Evolutionary conservation across 2,329 filamentous ascomycete genomes (phyloP).

Genomic region (Epichloe glyceriae): DNA sequence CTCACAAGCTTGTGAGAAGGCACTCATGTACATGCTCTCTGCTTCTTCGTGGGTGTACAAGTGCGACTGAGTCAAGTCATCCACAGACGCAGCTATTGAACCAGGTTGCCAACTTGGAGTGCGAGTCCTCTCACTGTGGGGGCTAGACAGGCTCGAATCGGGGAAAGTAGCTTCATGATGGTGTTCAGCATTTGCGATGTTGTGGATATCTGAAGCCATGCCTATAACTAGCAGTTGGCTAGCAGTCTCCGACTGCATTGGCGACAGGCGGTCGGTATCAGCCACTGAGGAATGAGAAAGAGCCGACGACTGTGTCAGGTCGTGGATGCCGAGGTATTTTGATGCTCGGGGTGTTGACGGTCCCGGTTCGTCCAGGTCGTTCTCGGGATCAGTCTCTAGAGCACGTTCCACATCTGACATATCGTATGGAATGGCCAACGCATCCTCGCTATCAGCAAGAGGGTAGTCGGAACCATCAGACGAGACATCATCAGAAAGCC

Average conservation of each 20-base stretch:
- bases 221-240: slow-evolving; percentile 1
- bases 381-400: slow-evolving; percentile 23
- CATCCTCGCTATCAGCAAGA: slow-evolving; percentile 40
- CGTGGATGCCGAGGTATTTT: slow-evolving; percentile 24
- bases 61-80: slow-evolving; percentile 51
- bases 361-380: slow-evolving; percentile 23
- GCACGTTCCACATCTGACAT: slow-evolving; percentile 16
- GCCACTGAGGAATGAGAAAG: slow-evolving; percentile 17
- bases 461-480: slow-evolving; percentile 13
- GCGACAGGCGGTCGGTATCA: slow-evolving; percentile 6
- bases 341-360: slow-evolving; percentile 43
- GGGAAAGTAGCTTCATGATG: not conserved
- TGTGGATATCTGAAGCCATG: not conserved
- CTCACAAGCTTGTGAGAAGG: slow-evolving; percentile 39
- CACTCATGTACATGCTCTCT: slow-evolving; percentile 78
- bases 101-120: not conserved
- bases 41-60: slow-evolving; percentile 70
- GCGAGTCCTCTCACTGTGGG: not conserved
- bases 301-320: not conserved
- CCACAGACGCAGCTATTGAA: slow-evolving; percentile 11
- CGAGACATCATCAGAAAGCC: slow-evolving; percentile 11
- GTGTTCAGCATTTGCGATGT: not conserved
- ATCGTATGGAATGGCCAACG: slow-evolving; percentile 44
- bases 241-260: slow-evolving; percentile 7
- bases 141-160: not conserved